Base-by-base conservation (phyloP, 768 basidiomycete genomes). In the Lyophyllum atratum region DNA sequence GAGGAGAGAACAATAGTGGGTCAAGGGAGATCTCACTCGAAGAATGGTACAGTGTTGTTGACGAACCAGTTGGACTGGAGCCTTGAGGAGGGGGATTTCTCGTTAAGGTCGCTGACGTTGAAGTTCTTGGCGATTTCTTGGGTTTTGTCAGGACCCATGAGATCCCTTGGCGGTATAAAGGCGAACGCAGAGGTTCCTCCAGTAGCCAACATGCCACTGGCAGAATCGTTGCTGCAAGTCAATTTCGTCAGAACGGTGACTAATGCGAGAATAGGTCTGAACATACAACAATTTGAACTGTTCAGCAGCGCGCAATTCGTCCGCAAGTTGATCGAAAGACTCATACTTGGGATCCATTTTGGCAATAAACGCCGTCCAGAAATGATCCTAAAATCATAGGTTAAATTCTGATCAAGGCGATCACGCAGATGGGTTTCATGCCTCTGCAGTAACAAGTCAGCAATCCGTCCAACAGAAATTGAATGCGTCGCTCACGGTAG, bases 401-500 rank as follows among this genome's bases (percentile, higher is more conserved):
- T 37, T 37, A 37, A 37, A 8, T 37, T 37, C 34, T 15, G 4
- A 15, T 37, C 14, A 37, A 9, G 25, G 7, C 3, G n/a, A n/a
- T n/a, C n/a, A n/a, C 22, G 9, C 19, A 31, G 3, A 21, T 4
- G 3, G 4, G 17, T 5, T 14, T 11, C 22, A 31, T 22, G 53
- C 45, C 44, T 58, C 48, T 49, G 29, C 15, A 19, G 31, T 10
- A 3, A 26, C 26, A 29, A 0, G 15, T 50, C 17, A 43, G 5
- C 1, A 29, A 42, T 24, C 34, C 21, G 34, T 22, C 7, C 1
- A 31, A 21, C 28, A 11, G 2, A 17, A 25, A 9, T 15, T 21
- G 17, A 28, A 2, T 33, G n/a, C 29, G 15, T 21, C 22, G 52
- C 60, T 28, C 46, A 62, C 57, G 57, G 34, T 59, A 56, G 15